These are phyloP conservation scores for Aspergillus costaricaensis DNA, from an alignment of 2,329 filamentous ascomycete species.

Conservation along the genomic window DNA sequence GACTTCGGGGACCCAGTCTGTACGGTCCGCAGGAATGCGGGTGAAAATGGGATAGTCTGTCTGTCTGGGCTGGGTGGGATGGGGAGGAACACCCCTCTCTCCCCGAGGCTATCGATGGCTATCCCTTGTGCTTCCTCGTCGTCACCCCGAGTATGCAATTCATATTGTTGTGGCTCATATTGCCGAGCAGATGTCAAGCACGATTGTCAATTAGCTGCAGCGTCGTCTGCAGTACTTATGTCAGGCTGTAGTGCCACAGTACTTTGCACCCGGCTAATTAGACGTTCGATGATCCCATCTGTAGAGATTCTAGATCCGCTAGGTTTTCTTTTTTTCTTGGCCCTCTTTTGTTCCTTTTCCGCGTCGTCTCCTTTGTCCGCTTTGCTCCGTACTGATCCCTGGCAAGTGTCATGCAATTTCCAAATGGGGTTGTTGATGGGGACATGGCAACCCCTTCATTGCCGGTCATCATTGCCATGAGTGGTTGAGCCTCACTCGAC, in stretches of 20 bases:
- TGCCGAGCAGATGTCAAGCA: background rate
- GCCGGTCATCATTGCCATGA: background rate
- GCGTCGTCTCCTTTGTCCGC: background rate
- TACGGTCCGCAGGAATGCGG: constrained; percentile 3
- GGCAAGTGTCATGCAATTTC: background rate
- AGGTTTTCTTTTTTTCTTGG: background rate
- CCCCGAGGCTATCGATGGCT: background rate
- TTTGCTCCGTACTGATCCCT: background rate
- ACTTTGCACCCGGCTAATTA: background rate
- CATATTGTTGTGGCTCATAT: background rate
- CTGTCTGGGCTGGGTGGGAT: background rate
- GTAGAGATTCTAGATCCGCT: background rate
- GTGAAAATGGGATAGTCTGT: background rate
- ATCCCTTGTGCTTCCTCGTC: background rate
- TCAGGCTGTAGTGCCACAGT: background rate
- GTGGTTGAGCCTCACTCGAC: background rate
- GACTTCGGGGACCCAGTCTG: constrained; percentile 7
- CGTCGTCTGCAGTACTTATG: background rate
- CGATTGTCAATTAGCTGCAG: background rate
- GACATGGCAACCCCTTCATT: background rate
- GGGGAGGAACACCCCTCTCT: background rate
- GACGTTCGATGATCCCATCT: background rate
- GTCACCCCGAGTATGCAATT: background rate
- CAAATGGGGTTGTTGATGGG: background rate
- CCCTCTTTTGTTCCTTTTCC: background rate